A percentile compares a stretch with the other conserved stretches of the same genome.
These are phyloP conservation scores for Fagopyrum homotropicum DNA, from an alignment of 148 eudicot genomes.

Conservation along the genomic window DNA sequence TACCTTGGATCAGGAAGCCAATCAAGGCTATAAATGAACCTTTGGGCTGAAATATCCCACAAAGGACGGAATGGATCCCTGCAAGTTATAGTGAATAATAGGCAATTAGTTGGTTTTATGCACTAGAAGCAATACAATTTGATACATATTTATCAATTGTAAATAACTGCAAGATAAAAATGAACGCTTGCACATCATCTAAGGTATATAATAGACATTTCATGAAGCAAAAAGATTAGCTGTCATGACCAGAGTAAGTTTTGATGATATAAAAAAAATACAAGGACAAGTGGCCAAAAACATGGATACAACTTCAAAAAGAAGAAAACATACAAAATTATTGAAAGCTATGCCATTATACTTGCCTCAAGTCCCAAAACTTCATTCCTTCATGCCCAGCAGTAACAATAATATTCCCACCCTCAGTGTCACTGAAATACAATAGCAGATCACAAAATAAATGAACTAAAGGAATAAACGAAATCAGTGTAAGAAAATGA, in stretches of 20 bases:
- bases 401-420: slow-evolving; percentile 64
- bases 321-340: neutral
- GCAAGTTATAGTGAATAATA: slow-evolving; percentile 19
- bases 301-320: neutral
- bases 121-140: too few species aligned
- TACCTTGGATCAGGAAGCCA: slow-evolving; percentile 95
- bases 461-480: neutral
- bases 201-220: too few species aligned
- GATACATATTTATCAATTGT: too few species aligned
- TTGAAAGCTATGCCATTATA: neutral
- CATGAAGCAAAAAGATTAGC: too few species aligned
- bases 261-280: neutral
- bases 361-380: slow-evolving; percentile 95
- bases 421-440: slow-evolving; percentile 53
- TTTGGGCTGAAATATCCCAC: slow-evolving; percentile 56
- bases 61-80: slow-evolving; percentile 88
- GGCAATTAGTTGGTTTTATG: neutral
- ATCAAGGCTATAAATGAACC: slow-evolving; percentile 61
- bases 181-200: too few species aligned
- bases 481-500: neutral
- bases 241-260: neutral
- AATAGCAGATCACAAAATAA: neutral
- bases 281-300: neutral
- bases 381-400: slow-evolving; percentile 82
- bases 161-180: neutral